These are phyloP conservation scores for Barnettozyma sucrosica DNA, from an alignment of 805 yeast genomes.

Conservation along the genomic window DNA sequence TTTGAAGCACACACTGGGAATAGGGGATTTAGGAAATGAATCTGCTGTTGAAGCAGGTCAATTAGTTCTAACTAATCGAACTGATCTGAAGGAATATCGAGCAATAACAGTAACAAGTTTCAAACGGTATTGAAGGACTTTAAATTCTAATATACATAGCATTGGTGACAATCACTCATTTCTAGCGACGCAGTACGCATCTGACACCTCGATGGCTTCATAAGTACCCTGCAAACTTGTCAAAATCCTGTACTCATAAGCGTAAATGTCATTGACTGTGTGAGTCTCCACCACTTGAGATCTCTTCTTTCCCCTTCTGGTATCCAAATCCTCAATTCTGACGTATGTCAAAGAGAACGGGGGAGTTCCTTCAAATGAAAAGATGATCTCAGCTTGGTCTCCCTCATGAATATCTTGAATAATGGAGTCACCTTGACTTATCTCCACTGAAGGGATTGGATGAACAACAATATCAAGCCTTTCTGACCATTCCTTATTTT, in stretches of 20 bases:
- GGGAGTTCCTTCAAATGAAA: slow-evolving; percentile 80
- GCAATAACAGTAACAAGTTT: no score
- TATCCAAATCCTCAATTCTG: slow-evolving; percentile 51
- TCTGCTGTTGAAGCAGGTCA: no score
- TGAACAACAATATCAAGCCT: slow-evolving; percentile 38
- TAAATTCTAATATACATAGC: background rate
- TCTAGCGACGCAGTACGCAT: slow-evolving; percentile 64
- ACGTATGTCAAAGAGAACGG: slow-evolving; percentile 87
- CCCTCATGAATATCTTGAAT: slow-evolving; percentile 90
- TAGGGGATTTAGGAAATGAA: no score
- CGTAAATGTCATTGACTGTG: slow-evolving; percentile 55
- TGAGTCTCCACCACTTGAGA: slow-evolving; percentile 56
- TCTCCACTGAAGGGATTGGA: slow-evolving; percentile 73
- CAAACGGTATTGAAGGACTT: no score
- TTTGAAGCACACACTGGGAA: no score
- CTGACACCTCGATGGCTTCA: slow-evolving; percentile 86
- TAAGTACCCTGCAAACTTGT: slow-evolving; percentile 91
- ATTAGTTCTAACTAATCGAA: no score
- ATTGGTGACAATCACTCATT: slow-evolving; percentile 25
- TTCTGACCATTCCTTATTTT: slow-evolving; percentile 28
- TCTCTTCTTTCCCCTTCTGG: slow-evolving; percentile 37
- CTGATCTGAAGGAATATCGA: no score
- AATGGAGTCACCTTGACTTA: slow-evolving; percentile 69
- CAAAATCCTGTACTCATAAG: slow-evolving; percentile 59
- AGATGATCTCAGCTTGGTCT: slow-evolving; percentile 82